A percentile compares a stretch with the other conserved stretches of the same genome.
These are phyloP conservation scores for Gnaphalium uliginosum DNA, from an alignment of 129 eudicot species.

Conservation along the genomic window DNA sequence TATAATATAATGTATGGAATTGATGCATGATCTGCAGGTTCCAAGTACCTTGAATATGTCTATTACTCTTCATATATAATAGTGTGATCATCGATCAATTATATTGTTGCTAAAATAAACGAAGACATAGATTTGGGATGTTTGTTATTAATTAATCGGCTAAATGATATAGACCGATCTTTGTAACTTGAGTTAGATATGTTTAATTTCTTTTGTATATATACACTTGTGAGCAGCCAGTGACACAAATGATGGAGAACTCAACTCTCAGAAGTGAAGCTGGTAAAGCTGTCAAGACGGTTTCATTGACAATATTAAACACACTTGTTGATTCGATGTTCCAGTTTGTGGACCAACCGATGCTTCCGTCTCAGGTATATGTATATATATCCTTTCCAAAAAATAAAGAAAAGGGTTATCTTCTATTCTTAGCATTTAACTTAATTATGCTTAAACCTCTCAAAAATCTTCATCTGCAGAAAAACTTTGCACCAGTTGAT, in stretches of 20 bases:
- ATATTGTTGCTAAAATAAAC: too few relatives aligned
- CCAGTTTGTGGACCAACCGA: conserved; percentile 36
- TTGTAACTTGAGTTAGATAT: not conserved
- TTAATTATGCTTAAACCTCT: too few relatives aligned
- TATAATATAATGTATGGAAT: too few relatives aligned
- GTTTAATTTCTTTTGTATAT: not conserved
- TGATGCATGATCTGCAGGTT: too few relatives aligned
- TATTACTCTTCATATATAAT: too few relatives aligned
- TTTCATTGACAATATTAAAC: conserved; percentile 6
- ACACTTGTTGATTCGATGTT: conserved; percentile 30
- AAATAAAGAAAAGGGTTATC: too few relatives aligned
- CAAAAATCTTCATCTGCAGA: conserved; percentile 27
- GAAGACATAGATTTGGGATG: too few relatives aligned
- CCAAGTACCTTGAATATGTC: too few relatives aligned
- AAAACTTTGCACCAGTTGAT: conserved; percentile 49
- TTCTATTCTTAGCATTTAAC: too few relatives aligned
- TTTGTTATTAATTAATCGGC: too few relatives aligned
- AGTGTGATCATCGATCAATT: too few relatives aligned
- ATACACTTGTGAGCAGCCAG: not conserved
- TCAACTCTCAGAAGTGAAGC: conserved; percentile 13
- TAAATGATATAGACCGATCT: not conserved
- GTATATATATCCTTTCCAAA: too few relatives aligned
- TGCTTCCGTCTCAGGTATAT: conserved; percentile 36
- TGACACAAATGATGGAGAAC: not conserved
- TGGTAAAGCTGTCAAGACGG: conserved; percentile 20